Conservation (phyloP, 495 filamentous ascomycete genomes). For the Diplogelasinospora grovesii region DNA sequence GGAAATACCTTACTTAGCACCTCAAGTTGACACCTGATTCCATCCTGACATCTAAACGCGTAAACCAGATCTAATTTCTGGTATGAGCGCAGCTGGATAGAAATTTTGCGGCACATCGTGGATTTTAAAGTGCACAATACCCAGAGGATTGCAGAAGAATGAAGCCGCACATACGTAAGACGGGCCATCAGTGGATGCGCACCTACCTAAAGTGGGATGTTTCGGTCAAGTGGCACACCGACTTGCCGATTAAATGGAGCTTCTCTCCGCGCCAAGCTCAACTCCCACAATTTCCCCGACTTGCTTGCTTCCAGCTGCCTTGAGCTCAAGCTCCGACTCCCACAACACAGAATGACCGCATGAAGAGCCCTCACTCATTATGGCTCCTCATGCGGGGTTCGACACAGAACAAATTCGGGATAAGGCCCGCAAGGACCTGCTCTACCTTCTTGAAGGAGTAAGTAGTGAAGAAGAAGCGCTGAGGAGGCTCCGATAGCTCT, state of each 20-base stretch:
- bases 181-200: no score
- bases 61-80: no score
- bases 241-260: slow-evolving; percentile 3
- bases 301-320: neutral
- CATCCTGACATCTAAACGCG: no score
- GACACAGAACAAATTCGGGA: slow-evolving; percentile 76
- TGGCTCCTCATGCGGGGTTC: slow-evolving; percentile 65
- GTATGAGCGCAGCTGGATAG: no score
- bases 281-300: neutral
- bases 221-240: slow-evolving; percentile 6
- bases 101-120: no score
- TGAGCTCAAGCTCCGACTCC: slow-evolving; percentile 2
- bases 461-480: no score
- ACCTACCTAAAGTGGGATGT: slow-evolving; percentile 4
- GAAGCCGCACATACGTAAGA: no score
- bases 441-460: slow-evolving; percentile 86
- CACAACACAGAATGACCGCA: slow-evolving; percentile 22
- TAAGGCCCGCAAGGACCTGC: slow-evolving; percentile 75
- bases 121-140: no score
- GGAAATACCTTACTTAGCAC: no score
- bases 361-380: slow-evolving; percentile 41
- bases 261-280: neutral
- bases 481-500: neutral
- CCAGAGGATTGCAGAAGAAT: no score
- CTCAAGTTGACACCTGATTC: no score